phyloP scores from a whole-genome alignment of 2,329 filamentous ascomycete genomes.

The Elsinoe necatrix region DNA sequence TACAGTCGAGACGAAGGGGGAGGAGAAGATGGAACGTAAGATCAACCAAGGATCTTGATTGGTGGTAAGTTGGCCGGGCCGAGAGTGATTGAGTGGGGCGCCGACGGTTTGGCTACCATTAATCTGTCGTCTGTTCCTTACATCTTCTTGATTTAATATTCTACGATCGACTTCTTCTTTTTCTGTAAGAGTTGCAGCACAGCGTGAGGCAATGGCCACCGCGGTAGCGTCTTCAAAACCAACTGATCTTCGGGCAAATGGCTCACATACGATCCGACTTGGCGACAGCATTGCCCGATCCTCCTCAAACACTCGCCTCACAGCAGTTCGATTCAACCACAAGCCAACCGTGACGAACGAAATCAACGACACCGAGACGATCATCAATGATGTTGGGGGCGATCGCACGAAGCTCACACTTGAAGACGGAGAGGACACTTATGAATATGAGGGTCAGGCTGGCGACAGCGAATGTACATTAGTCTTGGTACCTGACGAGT shows the following conservation, averaged over 20 bases:
- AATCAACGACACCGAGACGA: slow-evolving; percentile 25
- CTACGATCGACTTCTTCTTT: not conserved
- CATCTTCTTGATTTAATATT: not conserved
- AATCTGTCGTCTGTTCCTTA: not conserved
- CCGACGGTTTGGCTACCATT: not conserved
- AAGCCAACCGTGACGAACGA: slow-evolving; percentile 32
- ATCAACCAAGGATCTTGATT: not conserved
- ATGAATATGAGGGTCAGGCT: slow-evolving; percentile 34
- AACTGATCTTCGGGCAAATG: slow-evolving; percentile 15
- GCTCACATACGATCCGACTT: slow-evolving; percentile 16
- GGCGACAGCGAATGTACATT: slow-evolving; percentile 58
- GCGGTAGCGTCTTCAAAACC: not conserved
- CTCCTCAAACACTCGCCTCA: not conserved
- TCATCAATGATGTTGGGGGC: slow-evolving; percentile 21
- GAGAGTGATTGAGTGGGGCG: not conserved
- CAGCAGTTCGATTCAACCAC: slow-evolving; percentile 36
- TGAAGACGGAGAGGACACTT: slow-evolving; percentile 27
- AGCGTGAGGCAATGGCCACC: not conserved
- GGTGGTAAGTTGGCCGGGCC: not conserved
- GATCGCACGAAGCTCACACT: slow-evolving; percentile 18
- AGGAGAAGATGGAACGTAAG: not conserved
- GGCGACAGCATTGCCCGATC: slow-evolving; percentile 6
- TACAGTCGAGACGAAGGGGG: too few relatives aligned
- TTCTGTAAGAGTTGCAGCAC: not conserved
- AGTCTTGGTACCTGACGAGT: slow-evolving; percentile 70